Base-by-base conservation (phyloP, 805 yeast genomes). In the Metschnikowia cubensis region DNA sequence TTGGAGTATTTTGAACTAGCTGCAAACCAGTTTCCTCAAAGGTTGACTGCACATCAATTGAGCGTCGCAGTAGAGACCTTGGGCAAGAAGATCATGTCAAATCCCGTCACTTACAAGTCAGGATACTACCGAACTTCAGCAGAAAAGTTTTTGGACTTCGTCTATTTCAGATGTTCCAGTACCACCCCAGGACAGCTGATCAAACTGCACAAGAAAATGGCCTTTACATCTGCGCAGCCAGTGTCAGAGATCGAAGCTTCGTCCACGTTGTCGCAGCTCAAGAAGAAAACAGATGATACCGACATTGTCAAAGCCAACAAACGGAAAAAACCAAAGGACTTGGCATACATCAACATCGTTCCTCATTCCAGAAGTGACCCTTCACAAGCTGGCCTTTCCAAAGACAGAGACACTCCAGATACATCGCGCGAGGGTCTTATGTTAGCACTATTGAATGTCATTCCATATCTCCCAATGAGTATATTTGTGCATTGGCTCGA, bases 31-130 rank as follows among this genome's bases (percentile, higher is more conserved):
- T 86, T 83, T 58, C 92, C 92, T 0, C 51, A 52, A 0, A 58
- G 73, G 1, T 57, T 86, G 17, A 79, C 87, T 0, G 66, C 82
- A 3, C 60, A 64, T 7, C 92, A 85, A 59, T 66, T 83, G 18
- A 71, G 72, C 21, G 71, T 83, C 18, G 89, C 87, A 0, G 66
- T 82, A 17, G 82, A 76, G 55, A 75, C 83, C 0, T 65, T 84
- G 29, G 80, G 86, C 0, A 72, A 75, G 52, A 66, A 64, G 45
- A 53, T 69, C 18, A 54, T 73, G 46, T 60, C 70, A 0, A 54
- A 52, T 11, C 68, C 71, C 0, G 43, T 63, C 15, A 25, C n/a
- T 1, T 55, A 58, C 39, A 43, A 40, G 1, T 36, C 39, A 10
- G 39, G 42, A 21, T 10, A 48, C 13, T 45, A 52, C 49, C 36